Percentiles rank a stretch among this genome's conserved stretches.
phyloP scores from a whole-genome alignment of 1,284 basidiomycete species.

The Ustilago trichophora region DNA sequence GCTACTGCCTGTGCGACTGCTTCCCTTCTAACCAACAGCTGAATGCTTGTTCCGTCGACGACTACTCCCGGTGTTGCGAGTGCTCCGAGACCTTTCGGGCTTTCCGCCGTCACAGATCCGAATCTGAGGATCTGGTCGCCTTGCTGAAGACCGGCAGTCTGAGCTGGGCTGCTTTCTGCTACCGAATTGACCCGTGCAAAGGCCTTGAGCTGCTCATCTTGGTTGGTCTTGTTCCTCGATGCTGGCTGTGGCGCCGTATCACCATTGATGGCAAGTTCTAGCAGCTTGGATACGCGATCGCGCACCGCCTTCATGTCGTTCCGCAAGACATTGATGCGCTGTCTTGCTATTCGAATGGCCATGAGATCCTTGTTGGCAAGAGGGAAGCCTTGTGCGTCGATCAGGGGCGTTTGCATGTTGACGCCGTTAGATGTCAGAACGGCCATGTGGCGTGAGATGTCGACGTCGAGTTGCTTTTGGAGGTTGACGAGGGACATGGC shows the following conservation, averaged over 20 bases:
- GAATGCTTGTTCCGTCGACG: slow-evolving; percentile 22
- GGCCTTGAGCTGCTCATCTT: not conserved
- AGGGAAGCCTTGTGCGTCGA: slow-evolving; percentile 56
- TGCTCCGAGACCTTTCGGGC: slow-evolving; percentile 22
- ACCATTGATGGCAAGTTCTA: slow-evolving; percentile 48
- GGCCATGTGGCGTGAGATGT: slow-evolving; percentile 28
- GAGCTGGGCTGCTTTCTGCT: slow-evolving; percentile 40
- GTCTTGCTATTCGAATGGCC: slow-evolving; percentile 48
- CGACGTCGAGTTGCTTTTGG: slow-evolving; percentile 38
- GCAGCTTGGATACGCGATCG: slow-evolving; percentile 30
- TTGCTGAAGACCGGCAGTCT: slow-evolving; percentile 27
- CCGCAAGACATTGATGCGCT: slow-evolving; percentile 44
- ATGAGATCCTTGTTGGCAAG: slow-evolving; percentile 50
- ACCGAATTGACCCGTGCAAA: slow-evolving; percentile 51
- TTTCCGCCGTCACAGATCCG: slow-evolving; percentile 16
- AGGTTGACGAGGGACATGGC: slow-evolving; percentile 29
- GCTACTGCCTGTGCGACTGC: not conserved
- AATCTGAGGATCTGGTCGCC: slow-evolving; percentile 44
- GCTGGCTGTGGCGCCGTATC: slow-evolving; percentile 3
- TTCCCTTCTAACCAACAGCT: slow-evolving; percentile 11
- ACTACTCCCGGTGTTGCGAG: slow-evolving; percentile 36
- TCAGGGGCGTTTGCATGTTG: slow-evolving; percentile 34
- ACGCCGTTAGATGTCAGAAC: slow-evolving; percentile 38
- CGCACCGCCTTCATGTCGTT: slow-evolving; percentile 49
- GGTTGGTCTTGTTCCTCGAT: too few species aligned